Evolutionary conservation across 1,284 basidiomycete species (phyloP).

Genomic region (Exsudoporus floridanus): DNA sequence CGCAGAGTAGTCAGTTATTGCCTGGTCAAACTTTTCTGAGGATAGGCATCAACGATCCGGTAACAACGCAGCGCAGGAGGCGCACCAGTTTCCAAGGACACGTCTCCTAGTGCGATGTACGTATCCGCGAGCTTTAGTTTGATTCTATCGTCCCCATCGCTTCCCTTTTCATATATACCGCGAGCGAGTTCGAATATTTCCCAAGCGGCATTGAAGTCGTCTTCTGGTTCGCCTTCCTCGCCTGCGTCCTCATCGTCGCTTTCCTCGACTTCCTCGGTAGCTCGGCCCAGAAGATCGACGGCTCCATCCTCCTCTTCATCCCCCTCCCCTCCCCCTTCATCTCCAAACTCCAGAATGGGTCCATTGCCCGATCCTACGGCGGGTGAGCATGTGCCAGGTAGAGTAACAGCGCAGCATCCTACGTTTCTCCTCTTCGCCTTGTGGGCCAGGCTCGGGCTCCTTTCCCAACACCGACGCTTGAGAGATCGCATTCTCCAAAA

Average conservation of each 20-base stretch:
- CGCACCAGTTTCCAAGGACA: constrained; percentile 84
- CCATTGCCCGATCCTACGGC: constrained; percentile 38
- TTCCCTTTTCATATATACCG: constrained; percentile 74
- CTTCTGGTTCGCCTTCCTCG: constrained; percentile 76
- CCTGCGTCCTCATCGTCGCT: constrained; percentile 51
- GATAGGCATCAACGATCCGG: constrained; percentile 3
- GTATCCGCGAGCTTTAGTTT: constrained; percentile 82
- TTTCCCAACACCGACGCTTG: constrained; percentile 84
- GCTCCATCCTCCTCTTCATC: constrained; percentile 40
- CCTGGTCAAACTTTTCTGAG: constrained; percentile 90
- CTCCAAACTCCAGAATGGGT: constrained; percentile 72
- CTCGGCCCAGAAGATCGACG: constrained; percentile 64
- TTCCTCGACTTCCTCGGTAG: constrained; percentile 45
- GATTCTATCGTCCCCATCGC: constrained; percentile 54
- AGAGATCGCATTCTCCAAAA: constrained; percentile 83
- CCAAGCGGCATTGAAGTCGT: constrained; percentile 95
- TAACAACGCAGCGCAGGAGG: background rate
- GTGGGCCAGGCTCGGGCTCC: constrained; percentile 57
- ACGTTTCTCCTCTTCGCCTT: constrained; percentile 49
- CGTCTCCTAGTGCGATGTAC: constrained; percentile 82
- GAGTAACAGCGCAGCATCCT: constrained; percentile 6
- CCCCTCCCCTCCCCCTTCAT: constrained; percentile 59
- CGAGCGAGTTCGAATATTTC: constrained; percentile 88
- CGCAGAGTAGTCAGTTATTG: constrained; percentile 77
- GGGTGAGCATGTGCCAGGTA: background rate